Evolutionary conservation across 345 rosid species (phyloP).

Genomic region (Hypericum androsaemum): DNA sequence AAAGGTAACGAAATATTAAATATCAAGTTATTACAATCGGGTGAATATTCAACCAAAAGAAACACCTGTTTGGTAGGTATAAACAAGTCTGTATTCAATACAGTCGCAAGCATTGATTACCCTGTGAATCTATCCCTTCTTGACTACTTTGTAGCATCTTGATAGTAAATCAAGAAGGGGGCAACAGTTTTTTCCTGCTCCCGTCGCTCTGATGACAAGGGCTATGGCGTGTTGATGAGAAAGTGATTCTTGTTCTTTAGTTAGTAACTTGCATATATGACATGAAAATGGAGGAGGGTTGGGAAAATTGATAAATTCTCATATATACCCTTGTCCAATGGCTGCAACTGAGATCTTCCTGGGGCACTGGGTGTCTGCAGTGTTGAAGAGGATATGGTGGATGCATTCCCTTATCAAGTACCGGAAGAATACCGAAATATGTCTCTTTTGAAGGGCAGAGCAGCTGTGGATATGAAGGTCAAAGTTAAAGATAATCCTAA

Average conservation of each 20-base stretch:
- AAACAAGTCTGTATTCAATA: too few species aligned
- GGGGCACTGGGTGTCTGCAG: slow-evolving; percentile 99
- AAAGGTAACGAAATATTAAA: too few species aligned
- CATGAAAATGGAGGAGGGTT: slow-evolving; percentile 17
- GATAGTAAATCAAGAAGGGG: too few species aligned
- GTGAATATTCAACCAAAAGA: too few species aligned
- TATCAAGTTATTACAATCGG: too few species aligned
- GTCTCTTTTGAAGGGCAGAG: slow-evolving; percentile 97
- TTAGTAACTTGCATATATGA: slow-evolving; percentile 8
- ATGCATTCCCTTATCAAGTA: slow-evolving; percentile 84
- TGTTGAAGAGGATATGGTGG: slow-evolving; percentile 99
- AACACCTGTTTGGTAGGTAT: too few species aligned
- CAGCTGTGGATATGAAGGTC: slow-evolving; percentile 94
- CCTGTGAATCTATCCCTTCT: too few species aligned
- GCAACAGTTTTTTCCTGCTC: too few species aligned
- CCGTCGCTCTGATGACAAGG: too few species aligned
- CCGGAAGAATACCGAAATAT: slow-evolving; percentile 68
- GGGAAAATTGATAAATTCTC: slow-evolving; percentile 36
- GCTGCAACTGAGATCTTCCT: slow-evolving; percentile 99
- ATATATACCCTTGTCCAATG: slow-evolving; percentile 71
- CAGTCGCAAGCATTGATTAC: too few species aligned
- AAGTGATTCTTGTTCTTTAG: not conserved
- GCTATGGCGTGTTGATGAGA: too few species aligned
- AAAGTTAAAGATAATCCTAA: slow-evolving; percentile 96
- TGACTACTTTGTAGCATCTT: too few species aligned